Conservation (phyloP, 2,329 filamentous ascomycete species). For the Thielaviopsis euricoi region DNA sequence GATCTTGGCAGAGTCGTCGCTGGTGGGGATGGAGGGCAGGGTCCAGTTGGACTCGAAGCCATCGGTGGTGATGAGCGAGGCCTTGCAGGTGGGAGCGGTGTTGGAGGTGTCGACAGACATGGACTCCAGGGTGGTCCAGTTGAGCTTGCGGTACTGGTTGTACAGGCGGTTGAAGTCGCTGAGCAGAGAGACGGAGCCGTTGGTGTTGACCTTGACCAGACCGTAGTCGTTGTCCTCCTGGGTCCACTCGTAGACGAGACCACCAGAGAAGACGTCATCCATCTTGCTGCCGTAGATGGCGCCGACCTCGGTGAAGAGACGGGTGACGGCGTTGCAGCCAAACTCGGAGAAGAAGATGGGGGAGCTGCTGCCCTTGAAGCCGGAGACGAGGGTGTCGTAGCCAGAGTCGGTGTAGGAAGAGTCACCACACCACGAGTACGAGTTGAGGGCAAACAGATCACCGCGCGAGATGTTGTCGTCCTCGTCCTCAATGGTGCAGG, state of each 20-base stretch:
- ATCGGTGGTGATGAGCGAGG: constrained; percentile 47
- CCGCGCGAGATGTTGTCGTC: constrained; percentile 43
- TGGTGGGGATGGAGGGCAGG: constrained; percentile 45
- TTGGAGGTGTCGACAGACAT: constrained; percentile 37
- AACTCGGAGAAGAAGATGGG: constrained; percentile 73
- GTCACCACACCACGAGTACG: constrained; percentile 53
- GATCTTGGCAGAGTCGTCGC: constrained; percentile 46
- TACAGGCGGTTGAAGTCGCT: constrained; percentile 59
- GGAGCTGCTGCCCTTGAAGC: constrained; percentile 49
- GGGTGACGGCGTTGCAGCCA: constrained; percentile 58
- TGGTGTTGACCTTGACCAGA: constrained; percentile 43
- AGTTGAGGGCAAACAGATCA: constrained; percentile 64
- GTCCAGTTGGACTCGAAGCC: constrained; percentile 68
- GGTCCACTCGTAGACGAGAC: constrained; percentile 67
- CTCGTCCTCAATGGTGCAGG: constrained; percentile 42
- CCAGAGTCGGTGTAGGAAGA: constrained; percentile 46
- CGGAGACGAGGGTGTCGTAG: constrained; percentile 45
- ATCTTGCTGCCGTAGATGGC: constrained; percentile 57
- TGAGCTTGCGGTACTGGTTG: constrained; percentile 56
- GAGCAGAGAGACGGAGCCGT: constrained; percentile 40
- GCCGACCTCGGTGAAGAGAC: constrained; percentile 59
- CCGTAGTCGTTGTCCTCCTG: constrained; percentile 53
- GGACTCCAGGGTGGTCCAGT: constrained; percentile 48
- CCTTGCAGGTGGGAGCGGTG: constrained; percentile 44
- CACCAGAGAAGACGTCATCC: constrained; percentile 52